phyloP scores from a whole-genome alignment of 148 eudicot species.

The Rhododendron williamsianum region DNA sequence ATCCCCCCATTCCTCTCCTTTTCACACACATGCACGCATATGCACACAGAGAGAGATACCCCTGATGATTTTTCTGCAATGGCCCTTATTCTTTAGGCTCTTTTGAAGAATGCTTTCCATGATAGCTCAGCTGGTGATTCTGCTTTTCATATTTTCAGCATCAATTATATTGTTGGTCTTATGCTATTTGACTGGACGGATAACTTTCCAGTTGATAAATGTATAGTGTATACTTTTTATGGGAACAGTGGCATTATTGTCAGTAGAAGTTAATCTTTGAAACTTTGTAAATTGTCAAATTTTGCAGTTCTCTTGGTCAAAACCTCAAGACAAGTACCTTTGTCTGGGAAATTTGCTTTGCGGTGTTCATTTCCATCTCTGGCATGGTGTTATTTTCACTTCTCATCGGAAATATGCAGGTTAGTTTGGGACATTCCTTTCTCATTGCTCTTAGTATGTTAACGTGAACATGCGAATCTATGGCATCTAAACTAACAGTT shows the following conservation, averaged over 20 bases:
- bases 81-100: neutral
- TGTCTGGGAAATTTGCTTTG: conserved; percentile 75
- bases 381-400: conserved; percentile 84
- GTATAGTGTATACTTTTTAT: too few species aligned
- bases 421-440: conserved; percentile 2
- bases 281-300: neutral
- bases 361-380: conserved; percentile 65
- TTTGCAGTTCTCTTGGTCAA: conserved; percentile 83
- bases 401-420: conserved; percentile 31
- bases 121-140: neutral
- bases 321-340: conserved; percentile 71
- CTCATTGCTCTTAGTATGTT: too few species aligned
- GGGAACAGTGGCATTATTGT: neutral
- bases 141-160: neutral
- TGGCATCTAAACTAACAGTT: too few species aligned
- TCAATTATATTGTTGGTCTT: neutral
- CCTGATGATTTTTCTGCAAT: too few species aligned
- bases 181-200: neutral
- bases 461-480: too few species aligned
- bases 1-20: too few species aligned
- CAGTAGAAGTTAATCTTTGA: neutral
- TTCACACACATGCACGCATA: too few species aligned
- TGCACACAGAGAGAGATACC: too few species aligned
- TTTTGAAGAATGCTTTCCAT: conserved; percentile 1
- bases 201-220: neutral